Conservation (phyloP, 352 stramenopile genomes). For the Phytophthora agathidicida region DNA sequence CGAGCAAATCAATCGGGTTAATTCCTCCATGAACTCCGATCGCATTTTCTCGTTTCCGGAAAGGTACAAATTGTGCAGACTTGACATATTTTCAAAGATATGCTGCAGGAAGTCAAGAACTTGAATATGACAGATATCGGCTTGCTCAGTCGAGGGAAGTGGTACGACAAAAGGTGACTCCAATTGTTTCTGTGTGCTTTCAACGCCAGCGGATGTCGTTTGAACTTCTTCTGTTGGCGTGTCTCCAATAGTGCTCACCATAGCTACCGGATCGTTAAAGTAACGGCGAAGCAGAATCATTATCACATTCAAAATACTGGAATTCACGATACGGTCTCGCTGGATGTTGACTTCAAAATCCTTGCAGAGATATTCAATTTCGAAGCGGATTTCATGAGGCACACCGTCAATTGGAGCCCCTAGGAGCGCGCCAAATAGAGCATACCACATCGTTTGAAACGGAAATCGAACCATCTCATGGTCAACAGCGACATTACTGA, state of each 20-base stretch:
- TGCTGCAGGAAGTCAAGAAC: slow-evolving; percentile 69
- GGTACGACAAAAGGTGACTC: neutral
- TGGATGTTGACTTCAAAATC: slow-evolving; percentile 77
- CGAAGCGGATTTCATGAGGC: slow-evolving; percentile 63
- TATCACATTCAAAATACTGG: slow-evolving; percentile 57
- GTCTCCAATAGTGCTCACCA: slow-evolving; percentile 22
- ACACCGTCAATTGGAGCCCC: slow-evolving; percentile 66
- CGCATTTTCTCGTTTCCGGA: slow-evolving; percentile 52
- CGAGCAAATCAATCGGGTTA: slow-evolving; percentile 53
- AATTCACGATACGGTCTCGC: slow-evolving; percentile 57
- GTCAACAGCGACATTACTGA: slow-evolving; percentile 16
- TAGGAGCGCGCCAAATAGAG: slow-evolving; percentile 67
- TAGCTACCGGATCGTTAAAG: slow-evolving; percentile 54
- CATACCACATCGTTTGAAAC: slow-evolving; percentile 77
- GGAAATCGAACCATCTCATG: slow-evolving; percentile 36
- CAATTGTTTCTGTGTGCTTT: neutral
- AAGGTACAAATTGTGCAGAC: slow-evolving; percentile 37
- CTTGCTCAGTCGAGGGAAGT: slow-evolving; percentile 2
- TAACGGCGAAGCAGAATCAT: slow-evolving; percentile 58
- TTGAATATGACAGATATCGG: slow-evolving; percentile 40
- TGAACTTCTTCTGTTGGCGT: slow-evolving; percentile 3
- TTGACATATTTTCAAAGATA: slow-evolving; percentile 54
- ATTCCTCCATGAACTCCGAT: slow-evolving; percentile 63
- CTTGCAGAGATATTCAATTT: slow-evolving; percentile 67
- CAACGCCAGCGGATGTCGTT: neutral